phyloP scores from a whole-genome alignment of 345 rosid species.

The Iberis pinnata region DNA sequence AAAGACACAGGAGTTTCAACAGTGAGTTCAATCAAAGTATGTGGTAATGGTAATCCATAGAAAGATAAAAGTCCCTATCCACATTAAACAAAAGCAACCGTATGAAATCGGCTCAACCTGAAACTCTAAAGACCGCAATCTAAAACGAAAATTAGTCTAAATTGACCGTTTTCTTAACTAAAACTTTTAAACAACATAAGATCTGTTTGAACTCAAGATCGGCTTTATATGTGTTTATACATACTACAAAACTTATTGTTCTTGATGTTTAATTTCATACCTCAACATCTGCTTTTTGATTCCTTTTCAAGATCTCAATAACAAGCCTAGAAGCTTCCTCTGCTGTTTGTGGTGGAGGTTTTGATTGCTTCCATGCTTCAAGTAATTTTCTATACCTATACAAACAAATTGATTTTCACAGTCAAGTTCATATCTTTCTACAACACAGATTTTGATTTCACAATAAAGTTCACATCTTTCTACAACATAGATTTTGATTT shows the following conservation, averaged over 20 bases:
- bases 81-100: conserved; percentile 1
- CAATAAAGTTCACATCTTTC: too few relatives aligned
- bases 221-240: neutral
- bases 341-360: conserved; percentile 67
- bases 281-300: conserved; percentile 78
- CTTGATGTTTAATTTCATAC: conserved; percentile 29
- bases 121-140: too few relatives aligned
- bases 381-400: conserved; percentile 71
- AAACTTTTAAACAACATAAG: too few relatives aligned
- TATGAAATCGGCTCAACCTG: neutral
- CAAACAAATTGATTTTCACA: too few relatives aligned
- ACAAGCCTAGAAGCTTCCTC: conserved; percentile 70
- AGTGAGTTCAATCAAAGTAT: conserved; percentile 30
- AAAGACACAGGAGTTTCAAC: conserved; percentile 39
- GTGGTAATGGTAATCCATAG: conserved; percentile 75
- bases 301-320: conserved; percentile 42
- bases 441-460: too few relatives aligned
- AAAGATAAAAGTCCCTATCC: conserved; percentile 64
- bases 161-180: too few relatives aligned
- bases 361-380: conserved; percentile 79
- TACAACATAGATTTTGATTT: too few relatives aligned
- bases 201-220: too few relatives aligned
- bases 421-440: neutral
- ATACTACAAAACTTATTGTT: neutral
- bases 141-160: too few relatives aligned